Base-by-base conservation (phyloP, 2,329 filamentous ascomycete species). In the Orbilia brochopaga region DNA sequence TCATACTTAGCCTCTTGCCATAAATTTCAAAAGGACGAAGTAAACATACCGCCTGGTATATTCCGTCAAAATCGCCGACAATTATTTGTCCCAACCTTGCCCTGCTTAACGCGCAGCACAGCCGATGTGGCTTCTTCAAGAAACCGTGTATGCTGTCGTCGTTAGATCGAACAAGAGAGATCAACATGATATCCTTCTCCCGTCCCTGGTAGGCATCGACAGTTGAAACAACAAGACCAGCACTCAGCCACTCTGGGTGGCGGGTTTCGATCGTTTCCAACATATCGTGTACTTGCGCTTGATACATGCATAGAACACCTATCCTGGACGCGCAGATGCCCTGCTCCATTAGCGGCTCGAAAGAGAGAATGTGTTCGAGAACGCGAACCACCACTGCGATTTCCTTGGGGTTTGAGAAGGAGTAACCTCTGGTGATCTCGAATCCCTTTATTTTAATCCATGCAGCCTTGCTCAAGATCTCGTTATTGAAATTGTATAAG, bases 151-250 rank as follows among this genome's bases (percentile, higher is more conserved):
- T 13, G 2, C 15, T 1, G 2, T 40, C 15, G 2, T 17, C 15
- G 30, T 40, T 40, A 1, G 52, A 40, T 17, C 52, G 30, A 23
- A 55, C 52, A 2, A 55, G 4, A 10, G 52, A 55, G 13, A 55
- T 40, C 17, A 55, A 21, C 15, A 55, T 42, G 1, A 55, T 55
- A 7, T 55, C 52, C 21, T 13, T 55, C 40, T 55, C 52, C 13
- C 21, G 35, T 1, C 52, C 52, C 17, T 55, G 52, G 37, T 8
- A 55, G 2, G 11, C 5, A 13, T 55, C 17, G 11, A 40, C 32
- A 1, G 52, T 55, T 23, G 52, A 19, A 40, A 55, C n/a, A 2
- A 23, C 2, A 10, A 55, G 17, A 1, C 52, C 52, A 7, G 30
- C 17, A 4, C 24, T 23, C 1, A 55, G 30, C 52, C 52, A 55